Base-by-base conservation (phyloP, 805 yeast species). In the Myxozyma geophila region DNA sequence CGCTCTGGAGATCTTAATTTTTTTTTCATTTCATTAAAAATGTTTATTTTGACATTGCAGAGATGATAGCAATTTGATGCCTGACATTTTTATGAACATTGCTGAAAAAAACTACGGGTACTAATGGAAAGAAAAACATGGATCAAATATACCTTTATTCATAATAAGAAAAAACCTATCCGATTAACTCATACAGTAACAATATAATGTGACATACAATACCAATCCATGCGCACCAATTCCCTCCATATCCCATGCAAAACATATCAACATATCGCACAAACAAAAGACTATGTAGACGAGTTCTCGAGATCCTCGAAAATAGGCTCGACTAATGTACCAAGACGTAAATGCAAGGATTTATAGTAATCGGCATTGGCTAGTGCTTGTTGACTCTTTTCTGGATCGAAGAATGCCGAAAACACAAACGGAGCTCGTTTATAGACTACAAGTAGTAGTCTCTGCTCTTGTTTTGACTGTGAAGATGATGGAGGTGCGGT, bases 361-460 rank as follows among this genome's bases (percentile, higher is more conserved):
- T 46, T 54, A 41, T 66, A 66, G 40, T 61, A 66, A 10, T 44
- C 62, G 15, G 64, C 54, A 43, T 43, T 40, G 5, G 37, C 15
- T 12, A 66, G 58, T 28, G 55, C 41, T 28, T 44, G 35, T n/a
- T 48, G 23, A 15, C 58, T 55, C 40, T 41, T 41, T n/a, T 6
- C 28, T 13, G 69, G 60, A 41, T 66, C 69, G 37, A 40, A 66
- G 39, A 66, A 66, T 7, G 69, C 69, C 7, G 69, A 66, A 40
- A 66, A 66, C 2, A 66, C 23, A 36, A 64, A 66, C 52, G 69
- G 69, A 19, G 68, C 67, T 7, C 69, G 64, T 40, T 66, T 66
- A 47, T 66, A 66, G 15, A 66, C 56, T 10, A 66, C 67, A 8
- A 66, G 50, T 1, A 40, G 19, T 37, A 66, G 47, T 15, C 52